phyloP scores from a whole-genome alignment of 495 filamentous ascomycete genomes.

The Aspergillus sparsus region DNA sequence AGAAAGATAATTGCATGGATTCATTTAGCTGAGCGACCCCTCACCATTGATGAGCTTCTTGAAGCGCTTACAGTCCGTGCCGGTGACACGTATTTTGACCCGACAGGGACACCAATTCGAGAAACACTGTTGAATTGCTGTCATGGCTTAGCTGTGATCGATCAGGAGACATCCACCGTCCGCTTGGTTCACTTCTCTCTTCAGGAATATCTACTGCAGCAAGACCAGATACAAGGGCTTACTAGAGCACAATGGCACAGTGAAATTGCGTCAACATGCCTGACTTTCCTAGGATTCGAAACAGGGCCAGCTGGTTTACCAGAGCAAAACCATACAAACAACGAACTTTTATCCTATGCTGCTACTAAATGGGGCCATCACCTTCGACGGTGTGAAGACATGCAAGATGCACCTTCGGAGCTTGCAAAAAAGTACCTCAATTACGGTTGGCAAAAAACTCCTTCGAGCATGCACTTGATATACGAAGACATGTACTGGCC shows the following conservation, averaged over 20 bases:
- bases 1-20: constrained; percentile 23
- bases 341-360: neutral
- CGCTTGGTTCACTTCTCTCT: constrained; percentile 23
- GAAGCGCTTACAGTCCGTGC: constrained; percentile 20
- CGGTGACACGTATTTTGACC: constrained; percentile 17
- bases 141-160: constrained; percentile 20
- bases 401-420: neutral
- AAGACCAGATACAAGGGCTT: constrained; percentile 16
- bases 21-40: constrained; percentile 17
- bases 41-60: constrained; percentile 22
- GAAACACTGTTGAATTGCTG: constrained; percentile 20
- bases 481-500: neutral
- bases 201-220: constrained; percentile 19
- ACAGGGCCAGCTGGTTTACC: neutral
- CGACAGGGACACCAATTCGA: constrained; percentile 14
- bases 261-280: constrained; percentile 16
- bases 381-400: neutral
- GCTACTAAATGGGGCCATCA: constrained; percentile 6
- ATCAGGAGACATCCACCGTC: constrained; percentile 17
- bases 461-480: neutral
- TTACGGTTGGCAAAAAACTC: neutral
- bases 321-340: neutral
- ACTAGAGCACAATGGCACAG: constrained; percentile 21
- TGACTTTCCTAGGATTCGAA: constrained; percentile 12
- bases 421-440: constrained; percentile 2